These are phyloP conservation scores for Trichoderma parareesei DNA, from an alignment of 495 filamentous ascomycete genomes.

Conservation along the genomic window DNA sequence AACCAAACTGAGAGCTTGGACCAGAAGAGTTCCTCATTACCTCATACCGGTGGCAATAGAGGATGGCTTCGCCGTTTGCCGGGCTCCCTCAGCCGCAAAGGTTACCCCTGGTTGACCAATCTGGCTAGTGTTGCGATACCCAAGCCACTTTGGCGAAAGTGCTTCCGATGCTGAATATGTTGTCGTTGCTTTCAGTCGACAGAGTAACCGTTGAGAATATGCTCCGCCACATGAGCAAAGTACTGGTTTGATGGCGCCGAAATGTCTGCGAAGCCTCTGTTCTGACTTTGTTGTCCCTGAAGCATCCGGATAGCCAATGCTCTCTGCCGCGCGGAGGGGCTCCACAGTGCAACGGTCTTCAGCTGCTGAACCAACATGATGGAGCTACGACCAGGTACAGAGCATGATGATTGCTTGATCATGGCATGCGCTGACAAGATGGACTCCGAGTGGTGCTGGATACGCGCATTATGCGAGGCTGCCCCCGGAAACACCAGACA, in stretches of 20 bases:
- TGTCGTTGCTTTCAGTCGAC: background rate
- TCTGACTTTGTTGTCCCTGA: background rate
- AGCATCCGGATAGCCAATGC: background rate
- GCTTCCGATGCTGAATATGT: no score
- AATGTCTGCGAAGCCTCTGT: constrained; percentile 4
- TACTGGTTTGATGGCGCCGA: constrained; percentile 3
- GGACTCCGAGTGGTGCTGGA: background rate
- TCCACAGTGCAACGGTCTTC: constrained; percentile 2
- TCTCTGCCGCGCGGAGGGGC: background rate
- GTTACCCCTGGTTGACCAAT: no score
- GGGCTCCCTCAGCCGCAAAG: no score
- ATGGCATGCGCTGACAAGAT: background rate
- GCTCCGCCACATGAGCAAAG: constrained; percentile 3
- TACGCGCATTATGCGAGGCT: background rate
- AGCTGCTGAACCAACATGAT: constrained; percentile 10
- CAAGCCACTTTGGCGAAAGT: no score
- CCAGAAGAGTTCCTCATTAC: background rate
- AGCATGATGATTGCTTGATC: background rate
- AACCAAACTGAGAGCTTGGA: background rate
- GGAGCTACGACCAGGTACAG: constrained; percentile 2
- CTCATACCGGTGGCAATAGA: no score
- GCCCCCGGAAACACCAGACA: background rate
- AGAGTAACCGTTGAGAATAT: background rate
- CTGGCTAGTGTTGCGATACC: no score
- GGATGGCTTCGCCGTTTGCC: no score